Conservation (phyloP, 2,329 filamentous ascomycete species). For the Fusarium circinatum region DNA sequence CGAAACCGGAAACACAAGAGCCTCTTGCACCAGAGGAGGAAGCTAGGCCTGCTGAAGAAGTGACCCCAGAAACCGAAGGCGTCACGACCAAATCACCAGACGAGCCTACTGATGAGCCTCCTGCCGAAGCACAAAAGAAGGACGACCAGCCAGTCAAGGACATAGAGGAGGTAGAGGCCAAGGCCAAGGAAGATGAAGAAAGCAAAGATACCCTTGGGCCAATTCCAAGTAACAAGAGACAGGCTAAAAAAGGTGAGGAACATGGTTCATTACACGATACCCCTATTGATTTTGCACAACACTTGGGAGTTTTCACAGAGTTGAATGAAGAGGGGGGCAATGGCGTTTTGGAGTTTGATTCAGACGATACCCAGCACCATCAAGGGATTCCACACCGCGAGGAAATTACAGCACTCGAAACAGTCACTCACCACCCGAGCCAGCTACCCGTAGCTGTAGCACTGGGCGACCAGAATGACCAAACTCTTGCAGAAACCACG, state of each 20-base stretch:
- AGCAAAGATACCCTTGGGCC: conserved; percentile 54
- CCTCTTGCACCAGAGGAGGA: conserved; percentile 24
- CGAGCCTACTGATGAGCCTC: conserved; percentile 29
- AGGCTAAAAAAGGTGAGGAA: conserved; percentile 58
- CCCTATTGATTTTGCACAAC: conserved; percentile 50
- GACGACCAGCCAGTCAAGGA: conserved; percentile 16
- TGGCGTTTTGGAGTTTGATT: conserved; percentile 45
- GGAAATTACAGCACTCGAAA: conserved; percentile 40
- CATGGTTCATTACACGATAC: conserved; percentile 51
- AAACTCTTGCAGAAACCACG: conserved; percentile 35
- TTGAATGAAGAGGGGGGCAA: conserved; percentile 40
- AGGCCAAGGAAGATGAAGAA: conserved; percentile 47
- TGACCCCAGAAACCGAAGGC: conserved; percentile 32
- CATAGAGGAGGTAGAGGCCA: conserved; percentile 29
- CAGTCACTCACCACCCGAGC: conserved; percentile 19
- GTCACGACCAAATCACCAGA: conserved; percentile 16
- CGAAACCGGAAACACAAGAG: conserved; percentile 30
- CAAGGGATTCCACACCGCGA: conserved; percentile 32
- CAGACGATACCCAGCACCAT: conserved; percentile 41
- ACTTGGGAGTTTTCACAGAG: conserved; percentile 44
- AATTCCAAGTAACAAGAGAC: conserved; percentile 51
- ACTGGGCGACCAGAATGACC: conserved; percentile 17
- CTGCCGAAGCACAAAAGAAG: conserved; percentile 34
- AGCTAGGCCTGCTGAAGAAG: conserved; percentile 29
- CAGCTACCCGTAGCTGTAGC: conserved; percentile 21